These are phyloP conservation scores for Millerago galiae DNA, from an alignment of 805 yeast genomes.

Conservation along the genomic window DNA sequence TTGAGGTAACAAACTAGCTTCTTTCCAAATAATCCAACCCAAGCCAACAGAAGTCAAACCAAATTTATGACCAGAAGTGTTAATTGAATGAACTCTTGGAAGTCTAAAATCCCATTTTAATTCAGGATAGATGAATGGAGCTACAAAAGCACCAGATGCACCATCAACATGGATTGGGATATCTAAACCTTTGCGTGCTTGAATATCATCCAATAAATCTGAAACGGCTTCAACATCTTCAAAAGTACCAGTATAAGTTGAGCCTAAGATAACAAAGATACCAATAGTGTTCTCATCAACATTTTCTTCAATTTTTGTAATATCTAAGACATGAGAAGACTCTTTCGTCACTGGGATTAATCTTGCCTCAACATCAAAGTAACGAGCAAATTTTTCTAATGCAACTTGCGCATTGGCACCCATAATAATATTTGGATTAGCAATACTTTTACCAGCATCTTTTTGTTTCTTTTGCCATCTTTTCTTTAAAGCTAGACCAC, in stretches of 20 bases:
- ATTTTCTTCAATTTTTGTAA: conserved; percentile 48
- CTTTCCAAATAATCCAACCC: conserved; percentile 89
- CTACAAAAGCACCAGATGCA: conserved; percentile 86
- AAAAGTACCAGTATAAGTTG: conserved; percentile 90
- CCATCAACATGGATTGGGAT: conserved; percentile 92
- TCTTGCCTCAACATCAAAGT: conserved; percentile 86
- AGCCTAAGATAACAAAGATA: conserved; percentile 79
- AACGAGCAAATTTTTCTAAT: conserved; percentile 86
- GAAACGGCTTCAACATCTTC: conserved; percentile 64
- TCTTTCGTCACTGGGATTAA: conserved; percentile 58
- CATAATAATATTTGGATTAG: conserved; percentile 81
- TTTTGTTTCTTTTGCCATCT: conserved; percentile 70
- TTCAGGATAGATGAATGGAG: conserved; percentile 76
- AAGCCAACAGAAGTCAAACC: conserved; percentile 87
- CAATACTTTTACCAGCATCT: conserved; percentile 51
- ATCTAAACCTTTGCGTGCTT: conserved; percentile 56
- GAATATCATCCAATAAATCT: conserved; percentile 60
- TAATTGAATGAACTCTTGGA: conserved; percentile 74
- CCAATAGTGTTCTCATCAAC: conserved; percentile 93
- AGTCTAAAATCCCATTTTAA: conserved; percentile 79
- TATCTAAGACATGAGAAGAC: conserved; percentile 60
- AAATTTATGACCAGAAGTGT: conserved; percentile 89
- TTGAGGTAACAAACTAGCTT: conserved; percentile 55
- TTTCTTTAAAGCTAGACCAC: conserved; percentile 89
- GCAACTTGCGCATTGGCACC: conserved; percentile 93